Base-by-base conservation (phyloP, 495 filamentous ascomycete genomes). In the Aspergillus incahuasiensis region DNA sequence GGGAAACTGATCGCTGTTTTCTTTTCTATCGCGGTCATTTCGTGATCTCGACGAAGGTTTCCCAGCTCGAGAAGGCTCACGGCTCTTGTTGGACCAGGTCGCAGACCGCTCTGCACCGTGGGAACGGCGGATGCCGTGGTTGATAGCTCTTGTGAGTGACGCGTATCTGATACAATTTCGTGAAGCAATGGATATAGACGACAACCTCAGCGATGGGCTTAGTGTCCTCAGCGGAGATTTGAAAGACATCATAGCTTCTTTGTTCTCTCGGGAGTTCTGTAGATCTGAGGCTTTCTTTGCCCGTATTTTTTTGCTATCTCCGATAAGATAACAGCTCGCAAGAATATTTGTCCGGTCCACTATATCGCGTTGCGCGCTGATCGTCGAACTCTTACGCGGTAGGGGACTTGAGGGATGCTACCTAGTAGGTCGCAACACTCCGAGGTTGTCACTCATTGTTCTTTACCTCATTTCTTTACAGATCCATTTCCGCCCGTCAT, bases 91-190 rank as follows among this genome's bases (percentile, higher is more conserved):
- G 15, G 41, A 20, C 4, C 24, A 30, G 28, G 16, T 38, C 20
- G 38, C 47, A 18, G 28, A 9, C 52, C 56, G 22, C 13, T 55
- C 59, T 32, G 49, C 32, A 12, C 59, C 46, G 5, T 65, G 63
- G 18, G 76, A 77, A 53, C 72, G 70, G 49, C 74, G 72, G 44
- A 80, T 73, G 5, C 79, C 81, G 18, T 77, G 73, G 24, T 71
- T 73, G 60, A 85, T 84, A 24, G 81, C 79, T 12, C 78, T 79
- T 44, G 74, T 81, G 47, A 81, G 68, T n/a, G 81, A 83, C 28
- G 77, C 78, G 63, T 76, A 53, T 49, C 78, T 73, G 43, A 54
- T 43, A 15, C 48, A 50, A 35, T 47, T 54, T 21, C 48, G 49
- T 15, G 35, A 51, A 1, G 34, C 13, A 8, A 34, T 20, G 7